phyloP scores from a whole-genome alignment of 2,329 filamentous ascomycete species.

The Colletotrichum agaves region DNA sequence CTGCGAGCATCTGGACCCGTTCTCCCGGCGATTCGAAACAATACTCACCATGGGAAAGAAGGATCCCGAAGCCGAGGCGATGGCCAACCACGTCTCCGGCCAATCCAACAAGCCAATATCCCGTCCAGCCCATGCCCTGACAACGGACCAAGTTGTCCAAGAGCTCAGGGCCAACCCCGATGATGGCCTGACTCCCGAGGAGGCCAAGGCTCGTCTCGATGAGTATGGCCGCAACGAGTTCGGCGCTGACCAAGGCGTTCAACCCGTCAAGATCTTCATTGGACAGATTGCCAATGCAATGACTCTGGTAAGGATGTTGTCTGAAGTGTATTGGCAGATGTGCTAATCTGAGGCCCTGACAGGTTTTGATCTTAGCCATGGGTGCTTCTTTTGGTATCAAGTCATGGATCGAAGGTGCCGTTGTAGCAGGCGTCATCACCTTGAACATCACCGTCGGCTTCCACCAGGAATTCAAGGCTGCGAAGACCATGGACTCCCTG shows the following conservation, averaged over 20 bases:
- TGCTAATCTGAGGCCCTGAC: constrained; percentile 1
- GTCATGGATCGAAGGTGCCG: constrained; percentile 70
- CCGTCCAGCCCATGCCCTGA: constrained; percentile 70
- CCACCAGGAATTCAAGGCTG: constrained; percentile 57
- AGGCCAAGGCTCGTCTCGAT: constrained; percentile 65
- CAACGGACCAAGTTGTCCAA: constrained; percentile 60
- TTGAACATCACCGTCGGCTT: constrained; percentile 68
- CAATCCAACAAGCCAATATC: constrained; percentile 64
- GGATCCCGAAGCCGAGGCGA: constrained; percentile 37
- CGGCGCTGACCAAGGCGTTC: constrained; percentile 68
- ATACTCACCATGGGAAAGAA: constrained; percentile 41
- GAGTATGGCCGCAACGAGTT: constrained; percentile 72
- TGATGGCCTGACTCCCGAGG: constrained; percentile 65
- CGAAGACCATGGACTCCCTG: constrained; percentile 61
- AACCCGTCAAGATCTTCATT: constrained; percentile 71
- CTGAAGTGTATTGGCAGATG: too few species aligned
- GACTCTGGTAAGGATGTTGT: constrained; percentile 63
- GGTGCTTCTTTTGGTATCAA: constrained; percentile 66
- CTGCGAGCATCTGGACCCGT: not conserved
- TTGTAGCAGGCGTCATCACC: constrained; percentile 66
- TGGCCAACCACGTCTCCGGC: constrained; percentile 49
- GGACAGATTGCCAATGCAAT: constrained; percentile 76
- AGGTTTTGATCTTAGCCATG: constrained; percentile 67
- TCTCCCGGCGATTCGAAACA: not conserved
- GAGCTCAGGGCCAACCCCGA: constrained; percentile 67